Evolutionary conservation across 441 rosid species (phyloP).

Genomic region (Populus hybrid): DNA sequence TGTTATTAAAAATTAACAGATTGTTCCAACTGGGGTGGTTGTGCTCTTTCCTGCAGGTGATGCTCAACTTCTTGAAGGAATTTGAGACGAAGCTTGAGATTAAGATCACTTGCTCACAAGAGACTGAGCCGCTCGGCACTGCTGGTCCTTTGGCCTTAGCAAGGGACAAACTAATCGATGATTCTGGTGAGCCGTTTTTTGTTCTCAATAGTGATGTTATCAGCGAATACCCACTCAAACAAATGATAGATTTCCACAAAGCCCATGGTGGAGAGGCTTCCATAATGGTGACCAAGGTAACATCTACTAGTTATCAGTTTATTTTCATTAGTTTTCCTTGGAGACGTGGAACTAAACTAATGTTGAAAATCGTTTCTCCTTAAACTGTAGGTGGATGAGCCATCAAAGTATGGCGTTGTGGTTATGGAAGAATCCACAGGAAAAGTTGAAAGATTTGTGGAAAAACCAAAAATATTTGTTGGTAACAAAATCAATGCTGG

Average conservation of each 20-base stretch:
- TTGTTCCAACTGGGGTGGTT: slow-evolving; percentile 4
- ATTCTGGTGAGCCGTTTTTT: slow-evolving; percentile 85
- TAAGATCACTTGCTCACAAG: slow-evolving; percentile 94
- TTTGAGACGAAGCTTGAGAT: slow-evolving; percentile 85
- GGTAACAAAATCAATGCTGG: too few species aligned
- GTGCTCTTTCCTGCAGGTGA: slow-evolving; percentile 47
- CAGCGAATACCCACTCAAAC: slow-evolving; percentile 83
- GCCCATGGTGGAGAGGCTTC: slow-evolving; percentile 97
- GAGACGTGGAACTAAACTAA: neutral
- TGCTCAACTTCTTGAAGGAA: slow-evolving; percentile 90
- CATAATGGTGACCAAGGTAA: slow-evolving; percentile 98
- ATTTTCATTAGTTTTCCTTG: neutral
- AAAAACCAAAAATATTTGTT: too few species aligned
- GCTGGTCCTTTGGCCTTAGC: slow-evolving; percentile 99
- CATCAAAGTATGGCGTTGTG: slow-evolving; percentile 95
- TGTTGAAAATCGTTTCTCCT: slow-evolving; percentile 1
- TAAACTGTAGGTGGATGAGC: slow-evolving; percentile 76
- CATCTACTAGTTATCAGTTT: neutral
- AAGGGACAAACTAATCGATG: slow-evolving; percentile 81
- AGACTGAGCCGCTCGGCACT: slow-evolving; percentile 97
- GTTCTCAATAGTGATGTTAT: slow-evolving; percentile 98
- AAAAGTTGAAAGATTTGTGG: slow-evolving; percentile 69
- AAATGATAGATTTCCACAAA: slow-evolving; percentile 85
- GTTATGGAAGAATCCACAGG: slow-evolving; percentile 86
- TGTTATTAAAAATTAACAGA: neutral